A percentile compares a stretch with the other conserved stretches of the same genome.
Evolutionary conservation across 495 filamentous ascomycete species (phyloP).

Genomic region (Sabuloglossum arenarium): DNA sequence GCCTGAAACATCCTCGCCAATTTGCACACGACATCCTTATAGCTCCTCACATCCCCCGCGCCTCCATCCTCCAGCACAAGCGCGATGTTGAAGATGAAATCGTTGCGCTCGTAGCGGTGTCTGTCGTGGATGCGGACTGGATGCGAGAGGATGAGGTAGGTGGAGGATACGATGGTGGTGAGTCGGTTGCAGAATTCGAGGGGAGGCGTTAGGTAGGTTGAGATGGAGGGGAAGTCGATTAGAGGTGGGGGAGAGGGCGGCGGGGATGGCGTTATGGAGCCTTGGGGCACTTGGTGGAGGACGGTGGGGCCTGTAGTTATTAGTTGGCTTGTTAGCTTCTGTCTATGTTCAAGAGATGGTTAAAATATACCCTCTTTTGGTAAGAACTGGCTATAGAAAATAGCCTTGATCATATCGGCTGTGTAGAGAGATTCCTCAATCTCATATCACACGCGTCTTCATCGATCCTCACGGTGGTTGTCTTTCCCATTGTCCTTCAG

Average conservation of each 20-base stretch:
- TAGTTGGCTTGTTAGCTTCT: background rate
- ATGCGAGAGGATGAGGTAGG: conserved; percentile 67
- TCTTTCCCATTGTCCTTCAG: no score
- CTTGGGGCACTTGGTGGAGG: conserved; percentile 50
- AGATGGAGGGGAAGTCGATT: conserved; percentile 63
- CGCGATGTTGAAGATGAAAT: conserved; percentile 96
- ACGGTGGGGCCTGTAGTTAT: conserved; percentile 49
- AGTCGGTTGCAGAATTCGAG: conserved; percentile 79
- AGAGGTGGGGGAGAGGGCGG: conserved; percentile 36
- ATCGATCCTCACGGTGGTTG: no score
- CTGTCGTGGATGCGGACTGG: conserved; percentile 58
- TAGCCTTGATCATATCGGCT: conserved; percentile 93
- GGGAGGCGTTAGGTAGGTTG: conserved; percentile 80
- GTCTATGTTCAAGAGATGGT: background rate
- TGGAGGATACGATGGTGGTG: conserved; percentile 55
- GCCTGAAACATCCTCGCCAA: conserved; percentile 67
- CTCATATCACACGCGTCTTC: no score
- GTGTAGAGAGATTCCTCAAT: no score
- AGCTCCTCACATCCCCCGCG: conserved; percentile 41
- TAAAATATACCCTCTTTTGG: conserved; percentile 49
- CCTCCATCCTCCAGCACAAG: conserved; percentile 57
- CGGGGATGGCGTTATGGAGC: conserved; percentile 46
- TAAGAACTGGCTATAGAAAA: conserved; percentile 91
- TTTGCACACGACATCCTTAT: conserved; percentile 68
- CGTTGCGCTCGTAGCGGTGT: conserved; percentile 51